Percentiles rank a stretch among this genome's conserved stretches.
Evolutionary conservation across 2,329 filamentous ascomycete species (phyloP).

Genomic region (Trichoderma sp.): DNA sequence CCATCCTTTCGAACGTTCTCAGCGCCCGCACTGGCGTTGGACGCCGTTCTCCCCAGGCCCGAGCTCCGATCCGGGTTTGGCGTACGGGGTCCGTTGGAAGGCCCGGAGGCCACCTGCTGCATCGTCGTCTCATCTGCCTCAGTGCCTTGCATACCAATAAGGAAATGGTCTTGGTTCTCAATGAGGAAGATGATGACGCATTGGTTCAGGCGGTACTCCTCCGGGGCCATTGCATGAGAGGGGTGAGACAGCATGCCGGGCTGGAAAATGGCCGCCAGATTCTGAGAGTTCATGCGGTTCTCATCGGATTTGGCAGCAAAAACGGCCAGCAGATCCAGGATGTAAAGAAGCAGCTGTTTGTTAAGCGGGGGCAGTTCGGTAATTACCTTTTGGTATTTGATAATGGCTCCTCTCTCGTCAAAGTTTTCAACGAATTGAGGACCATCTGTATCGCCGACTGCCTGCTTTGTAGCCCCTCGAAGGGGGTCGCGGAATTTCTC

Average conservation of each 20-base stretch:
- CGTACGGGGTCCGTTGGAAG: conserved; percentile 50
- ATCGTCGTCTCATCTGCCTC: conserved; percentile 83
- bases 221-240: conserved; percentile 89
- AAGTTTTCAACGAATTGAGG: conserved; percentile 68
- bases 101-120: conserved; percentile 68
- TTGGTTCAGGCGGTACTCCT: conserved; percentile 93
- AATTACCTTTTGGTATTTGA: conserved; percentile 84
- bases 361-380: conserved; percentile 92
- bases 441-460: conserved; percentile 67
- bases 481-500: conserved; percentile 87
- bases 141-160: conserved; percentile 98
- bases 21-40: conserved; percentile 84
- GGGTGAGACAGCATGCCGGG: conserved; percentile 95
- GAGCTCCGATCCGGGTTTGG: conserved; percentile 54
- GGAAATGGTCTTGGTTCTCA: conserved; percentile 96
- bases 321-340: conserved; percentile 91
- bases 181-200: conserved; percentile 97
- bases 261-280: conserved; percentile 95
- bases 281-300: conserved; percentile 95
- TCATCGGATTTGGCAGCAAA: conserved; percentile 96
- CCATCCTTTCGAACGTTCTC: conserved; percentile 83
- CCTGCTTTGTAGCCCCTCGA: conserved; percentile 68
- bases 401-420: conserved; percentile 70
- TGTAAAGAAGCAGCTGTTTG: conserved; percentile 90
- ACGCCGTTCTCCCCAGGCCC: conserved; percentile 65